Percentiles rank a stretch among this genome's conserved stretches.
These are phyloP conservation scores for Nicotiana obtusifolia DNA, from an alignment of 257 asterid species.

Conservation along the genomic window DNA sequence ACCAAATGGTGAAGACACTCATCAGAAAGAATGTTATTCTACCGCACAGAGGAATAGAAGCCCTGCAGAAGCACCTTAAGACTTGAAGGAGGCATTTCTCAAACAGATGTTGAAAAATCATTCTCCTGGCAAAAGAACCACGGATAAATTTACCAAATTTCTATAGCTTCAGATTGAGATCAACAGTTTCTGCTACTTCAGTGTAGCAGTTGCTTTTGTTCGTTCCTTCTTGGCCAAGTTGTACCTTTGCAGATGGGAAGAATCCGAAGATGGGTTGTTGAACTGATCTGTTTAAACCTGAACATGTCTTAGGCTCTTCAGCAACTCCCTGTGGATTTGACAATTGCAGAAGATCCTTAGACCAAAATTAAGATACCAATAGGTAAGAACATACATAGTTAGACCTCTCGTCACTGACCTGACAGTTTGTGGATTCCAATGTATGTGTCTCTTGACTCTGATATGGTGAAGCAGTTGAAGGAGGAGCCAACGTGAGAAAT, in stretches of 20 bases:
- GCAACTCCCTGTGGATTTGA: slow-evolving; percentile 33
- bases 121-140: slow-evolving; percentile 7
- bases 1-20: not conserved
- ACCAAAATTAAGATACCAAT: not conserved
- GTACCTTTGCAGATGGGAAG: slow-evolving; percentile 44
- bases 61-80: slow-evolving; percentile 6
- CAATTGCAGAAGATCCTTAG: not conserved
- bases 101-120: not conserved
- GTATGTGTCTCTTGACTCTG: slow-evolving; percentile 18
- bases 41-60: not conserved
- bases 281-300: slow-evolving; percentile 25
- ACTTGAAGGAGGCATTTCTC: not conserved
- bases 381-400: not conserved
- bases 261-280: slow-evolving; percentile 38
- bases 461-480: slow-evolving; percentile 15
- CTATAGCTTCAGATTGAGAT: slow-evolving; percentile 69
- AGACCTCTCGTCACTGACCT: slow-evolving; percentile 32
- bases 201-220: slow-evolving; percentile 23
- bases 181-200: slow-evolving; percentile 43
- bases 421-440: slow-evolving; percentile 23
- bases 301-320: slow-evolving; percentile 22
- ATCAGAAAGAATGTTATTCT: not conserved
- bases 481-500: slow-evolving; percentile 83
- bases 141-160: slow-evolving; percentile 15
- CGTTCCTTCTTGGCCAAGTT: slow-evolving; percentile 20